phyloP scores from a whole-genome alignment of 768 basidiomycete species.

The Artomyces pyxidatus region DNA sequence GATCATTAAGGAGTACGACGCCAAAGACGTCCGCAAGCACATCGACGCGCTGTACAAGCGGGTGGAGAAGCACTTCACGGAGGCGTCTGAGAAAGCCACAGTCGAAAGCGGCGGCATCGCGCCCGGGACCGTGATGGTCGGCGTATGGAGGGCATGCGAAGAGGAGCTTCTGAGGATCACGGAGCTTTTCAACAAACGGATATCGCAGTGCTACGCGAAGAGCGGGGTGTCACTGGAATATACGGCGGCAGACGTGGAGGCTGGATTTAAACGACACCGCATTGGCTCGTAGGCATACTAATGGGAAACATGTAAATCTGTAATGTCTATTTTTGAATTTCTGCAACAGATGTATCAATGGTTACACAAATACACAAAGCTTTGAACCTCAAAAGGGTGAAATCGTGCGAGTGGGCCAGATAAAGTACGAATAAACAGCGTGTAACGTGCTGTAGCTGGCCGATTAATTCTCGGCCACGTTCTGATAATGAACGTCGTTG shows the following conservation, averaged over 20 bases:
- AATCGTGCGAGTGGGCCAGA: no score
- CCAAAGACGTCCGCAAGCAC: constrained; percentile 86
- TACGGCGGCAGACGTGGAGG: constrained; percentile 63
- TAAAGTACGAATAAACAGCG: no score
- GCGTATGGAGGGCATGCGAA: constrained; percentile 90
- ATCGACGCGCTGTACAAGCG: constrained; percentile 82
- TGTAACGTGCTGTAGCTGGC: no score
- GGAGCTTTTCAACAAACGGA: constrained; percentile 56
- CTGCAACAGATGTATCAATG: no score
- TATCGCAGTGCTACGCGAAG: constrained; percentile 75
- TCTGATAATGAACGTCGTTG: background rate
- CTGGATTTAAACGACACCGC: constrained; percentile 64
- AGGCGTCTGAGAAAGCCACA: constrained; percentile 60
- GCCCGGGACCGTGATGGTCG: constrained; percentile 61
- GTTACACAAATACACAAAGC: no score
- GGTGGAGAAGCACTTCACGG: constrained; percentile 94
- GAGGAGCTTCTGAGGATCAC: constrained; percentile 72
- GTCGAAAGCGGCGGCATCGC: constrained; percentile 45
- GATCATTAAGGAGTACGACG: constrained; percentile 73
- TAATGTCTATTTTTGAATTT: background rate
- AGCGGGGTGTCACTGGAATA: constrained; percentile 70
- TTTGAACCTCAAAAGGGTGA: no score
- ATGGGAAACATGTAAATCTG: background rate
- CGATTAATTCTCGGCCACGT: background rate
- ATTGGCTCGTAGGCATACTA: constrained; percentile 17